Evolutionary conservation across 2,329 filamentous ascomycete genomes (phyloP), one percentile per base, ranked within the genome.

Genomic region (Microcyclosporella mali): DNA sequence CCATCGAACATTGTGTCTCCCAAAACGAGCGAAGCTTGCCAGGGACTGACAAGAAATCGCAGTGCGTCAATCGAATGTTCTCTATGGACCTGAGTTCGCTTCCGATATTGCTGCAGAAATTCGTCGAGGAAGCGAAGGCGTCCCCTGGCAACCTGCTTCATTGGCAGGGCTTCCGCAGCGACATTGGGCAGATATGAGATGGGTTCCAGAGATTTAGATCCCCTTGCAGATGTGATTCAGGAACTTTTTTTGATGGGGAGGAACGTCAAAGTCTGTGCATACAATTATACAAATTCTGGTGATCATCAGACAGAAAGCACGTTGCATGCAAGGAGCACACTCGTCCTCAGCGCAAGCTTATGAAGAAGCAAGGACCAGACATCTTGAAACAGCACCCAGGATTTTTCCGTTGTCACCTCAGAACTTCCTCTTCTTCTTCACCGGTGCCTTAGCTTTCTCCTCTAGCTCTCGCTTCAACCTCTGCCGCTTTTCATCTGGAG

Each of bases 381-480:
- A n/a, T n/a, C n/a, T n/a, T n/a, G n/a, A n/a, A n/a, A n/a, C n/a
- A n/a, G n/a, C n/a, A n/a, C n/a, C n/a, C n/a, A n/a, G n/a, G n/a
- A n/a, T n/a, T n/a, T n/a, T n/a, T n/a, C 21, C 9, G 21, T 25
- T 25, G 4, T 25, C 21, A 25, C 16, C 11, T 66, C 58, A 79
- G 49, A 79, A 79, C 45, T 66, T 75, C 43, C 75, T 61, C 57
- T 74, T 78, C 67, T 79, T 81, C 66, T 75, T 80, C 14, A 59
- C 66, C 8, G 70, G 68, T 40, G 67, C 71, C 50, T 74, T 75
- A 19, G 70, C 69, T 54, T 73, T 74, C 41, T 63, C 65, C 40
- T 71, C 71, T 12, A 78, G 54, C 32, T 72, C 65, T 14, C 71
- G 66, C 56, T 79, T 81, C 47, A 82, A 56, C 55, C 78, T 74